These are phyloP conservation scores for Euphrasia confusa DNA, from an alignment of 257 asterid species.

Conservation along the genomic window DNA sequence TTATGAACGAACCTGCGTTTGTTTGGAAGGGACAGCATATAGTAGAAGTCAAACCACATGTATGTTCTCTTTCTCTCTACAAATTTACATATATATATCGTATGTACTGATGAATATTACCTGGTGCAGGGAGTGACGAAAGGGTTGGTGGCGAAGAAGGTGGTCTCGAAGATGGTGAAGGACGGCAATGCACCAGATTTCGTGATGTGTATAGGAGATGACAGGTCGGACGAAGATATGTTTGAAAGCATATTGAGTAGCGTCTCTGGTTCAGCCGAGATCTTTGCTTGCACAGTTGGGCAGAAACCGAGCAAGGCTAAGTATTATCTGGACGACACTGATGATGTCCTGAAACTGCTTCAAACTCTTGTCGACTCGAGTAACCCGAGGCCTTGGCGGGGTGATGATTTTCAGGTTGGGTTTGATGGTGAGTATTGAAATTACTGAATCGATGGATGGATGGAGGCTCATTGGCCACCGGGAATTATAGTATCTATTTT, in stretches of 20 bases:
- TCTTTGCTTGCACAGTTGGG: constrained; percentile 71
- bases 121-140: constrained; percentile 63
- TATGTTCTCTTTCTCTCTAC: constrained; percentile 21
- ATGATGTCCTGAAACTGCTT: constrained; percentile 55
- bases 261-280: constrained; percentile 41
- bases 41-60: constrained; percentile 85
- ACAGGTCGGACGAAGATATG: constrained; percentile 73
- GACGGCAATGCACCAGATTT: constrained; percentile 53
- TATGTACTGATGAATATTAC: constrained; percentile 8
- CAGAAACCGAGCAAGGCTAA: constrained; percentile 80
- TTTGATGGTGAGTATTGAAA: constrained; percentile 32
- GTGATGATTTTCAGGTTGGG: constrained; percentile 36
- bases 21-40: constrained; percentile 69
- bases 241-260: constrained; percentile 52
- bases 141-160: constrained; percentile 62
- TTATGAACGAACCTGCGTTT: constrained; percentile 69
- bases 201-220: constrained; percentile 71
- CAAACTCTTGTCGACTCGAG: constrained; percentile 43
- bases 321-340: constrained; percentile 63
- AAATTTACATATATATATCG: background rate
- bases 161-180: constrained; percentile 41
- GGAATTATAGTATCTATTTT: constrained; percentile 18
- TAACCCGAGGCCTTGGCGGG: constrained; percentile 38
- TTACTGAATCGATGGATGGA: constrained; percentile 15
- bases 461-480: constrained; percentile 2